Conservation (phyloP, 2,329 filamentous ascomycete genomes). For the Ploettnerulaceae sp. region DNA sequence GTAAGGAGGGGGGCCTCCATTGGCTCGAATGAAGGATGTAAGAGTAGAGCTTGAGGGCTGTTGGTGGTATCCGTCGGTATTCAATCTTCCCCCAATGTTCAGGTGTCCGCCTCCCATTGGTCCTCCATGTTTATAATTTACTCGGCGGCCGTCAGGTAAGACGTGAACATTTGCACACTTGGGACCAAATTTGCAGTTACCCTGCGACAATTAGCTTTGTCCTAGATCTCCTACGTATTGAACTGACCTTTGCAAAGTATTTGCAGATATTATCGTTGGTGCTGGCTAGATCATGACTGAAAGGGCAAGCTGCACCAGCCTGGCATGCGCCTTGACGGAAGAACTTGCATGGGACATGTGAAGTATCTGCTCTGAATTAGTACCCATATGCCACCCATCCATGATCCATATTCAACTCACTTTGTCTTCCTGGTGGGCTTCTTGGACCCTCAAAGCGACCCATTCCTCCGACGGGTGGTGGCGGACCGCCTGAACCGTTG, state of each 20-base stretch:
- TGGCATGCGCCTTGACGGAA: slow-evolving; percentile 94
- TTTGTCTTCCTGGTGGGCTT: slow-evolving; percentile 56
- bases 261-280: slow-evolving; percentile 91
- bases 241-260: slow-evolving; percentile 90
- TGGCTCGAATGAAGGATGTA: slow-evolving; percentile 64
- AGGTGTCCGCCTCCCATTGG: slow-evolving; percentile 51
- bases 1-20: slow-evolving; percentile 40
- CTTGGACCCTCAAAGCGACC: slow-evolving; percentile 53
- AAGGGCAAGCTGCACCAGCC: slow-evolving; percentile 92
- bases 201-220: slow-evolving; percentile 49
- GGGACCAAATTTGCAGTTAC: slow-evolving; percentile 97
- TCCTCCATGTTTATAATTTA: slow-evolving; percentile 64
- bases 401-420: too few species aligned
- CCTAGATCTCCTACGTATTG: neutral
- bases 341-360: slow-evolving; percentile 99
- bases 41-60: slow-evolving; percentile 70
- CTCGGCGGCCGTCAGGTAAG: slow-evolving; percentile 84
- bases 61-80: slow-evolving; percentile 58
- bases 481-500: slow-evolving; percentile 26
- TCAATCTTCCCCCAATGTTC: slow-evolving; percentile 62
- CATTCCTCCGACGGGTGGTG: slow-evolving; percentile 44
- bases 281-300: slow-evolving; percentile 85
- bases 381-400: too few species aligned
- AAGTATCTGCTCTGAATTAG: slow-evolving; percentile 87
- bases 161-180: slow-evolving; percentile 98